Percentiles rank a stretch among this genome's conserved stretches.
phyloP scores from a whole-genome alignment of 83 land plant species.

The Picea mariana region DNA sequence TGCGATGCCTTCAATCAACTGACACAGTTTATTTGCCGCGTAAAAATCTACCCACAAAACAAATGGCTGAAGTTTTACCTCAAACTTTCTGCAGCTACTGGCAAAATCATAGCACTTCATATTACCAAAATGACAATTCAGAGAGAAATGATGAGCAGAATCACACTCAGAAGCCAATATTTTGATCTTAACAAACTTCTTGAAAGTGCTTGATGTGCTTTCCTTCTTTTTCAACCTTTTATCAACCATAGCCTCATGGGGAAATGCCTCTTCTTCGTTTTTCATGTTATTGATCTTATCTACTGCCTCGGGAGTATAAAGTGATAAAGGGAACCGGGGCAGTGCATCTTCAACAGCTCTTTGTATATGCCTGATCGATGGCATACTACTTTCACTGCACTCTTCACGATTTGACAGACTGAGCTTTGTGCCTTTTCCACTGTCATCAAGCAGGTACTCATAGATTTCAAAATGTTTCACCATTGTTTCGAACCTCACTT shows the following conservation, averaged over 20 bases:
- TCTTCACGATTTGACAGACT: slow-evolving; percentile 7
- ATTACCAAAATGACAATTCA: slow-evolving; percentile 20
- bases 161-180: slow-evolving; percentile 32
- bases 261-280: neutral
- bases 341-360: slow-evolving; percentile 45
- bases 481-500: slow-evolving; percentile 34
- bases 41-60: slow-evolving; percentile 54
- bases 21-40: slow-evolving; percentile 26
- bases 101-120: neutral
- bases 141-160: slow-evolving; percentile 22
- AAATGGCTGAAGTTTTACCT: slow-evolving; percentile 43
- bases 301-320: slow-evolving; percentile 8
- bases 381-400: slow-evolving; percentile 3
- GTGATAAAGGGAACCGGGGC: slow-evolving; percentile 44
- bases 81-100: slow-evolving; percentile 25
- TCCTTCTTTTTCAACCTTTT: neutral
- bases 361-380: slow-evolving; percentile 34
- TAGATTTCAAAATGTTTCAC: slow-evolving; percentile 37
- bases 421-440: neutral
- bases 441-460: slow-evolving; percentile 24
- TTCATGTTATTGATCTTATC: neutral
- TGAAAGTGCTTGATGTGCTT: neutral
- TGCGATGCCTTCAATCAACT: slow-evolving; percentile 32
- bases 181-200: slow-evolving; percentile 23
- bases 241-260: neutral